A percentile compares a stretch with the other conserved stretches of the same genome.
Conservation (phyloP, 176 grass and related monocot species). For the Aechmea fasciata region DNA sequence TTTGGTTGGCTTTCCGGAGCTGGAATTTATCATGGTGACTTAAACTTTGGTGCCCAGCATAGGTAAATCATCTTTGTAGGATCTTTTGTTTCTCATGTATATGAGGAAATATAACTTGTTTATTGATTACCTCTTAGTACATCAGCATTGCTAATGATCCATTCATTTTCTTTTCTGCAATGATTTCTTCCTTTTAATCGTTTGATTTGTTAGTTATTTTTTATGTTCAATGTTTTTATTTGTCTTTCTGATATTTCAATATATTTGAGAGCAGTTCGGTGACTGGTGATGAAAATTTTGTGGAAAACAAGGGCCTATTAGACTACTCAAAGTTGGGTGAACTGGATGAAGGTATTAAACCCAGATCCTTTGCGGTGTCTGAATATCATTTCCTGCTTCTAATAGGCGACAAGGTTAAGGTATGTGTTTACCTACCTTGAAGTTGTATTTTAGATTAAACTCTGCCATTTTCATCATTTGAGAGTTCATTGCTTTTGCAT, state of each 20-base stretch:
- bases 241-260: constrained; percentile 12
- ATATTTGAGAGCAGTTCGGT: constrained; percentile 38
- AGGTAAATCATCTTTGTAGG: constrained; percentile 40
- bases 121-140: background rate
- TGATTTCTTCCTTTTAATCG: background rate
- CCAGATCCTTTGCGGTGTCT: constrained; percentile 77
- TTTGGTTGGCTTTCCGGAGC: constrained; percentile 98
- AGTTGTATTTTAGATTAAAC: background rate
- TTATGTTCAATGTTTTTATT: background rate
- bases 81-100: background rate
- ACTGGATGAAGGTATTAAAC: constrained; percentile 37
- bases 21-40: constrained; percentile 90
- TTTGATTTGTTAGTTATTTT: background rate
- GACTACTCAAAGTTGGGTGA: constrained; percentile 85
- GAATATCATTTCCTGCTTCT: constrained; percentile 94
- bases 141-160: background rate
- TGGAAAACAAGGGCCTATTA: constrained; percentile 95
- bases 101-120: background rate
- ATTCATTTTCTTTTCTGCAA: background rate
- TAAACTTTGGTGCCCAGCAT: constrained; percentile 92
- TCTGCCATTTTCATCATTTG: no score
- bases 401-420: constrained; percentile 79
- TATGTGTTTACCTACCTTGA: constrained; percentile 20
- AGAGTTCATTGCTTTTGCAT: no score
- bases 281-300: constrained; percentile 90